These are phyloP conservation scores for Excoecaria cochinchinensis DNA, from an alignment of 345 rosid species.

Conservation along the genomic window DNA sequence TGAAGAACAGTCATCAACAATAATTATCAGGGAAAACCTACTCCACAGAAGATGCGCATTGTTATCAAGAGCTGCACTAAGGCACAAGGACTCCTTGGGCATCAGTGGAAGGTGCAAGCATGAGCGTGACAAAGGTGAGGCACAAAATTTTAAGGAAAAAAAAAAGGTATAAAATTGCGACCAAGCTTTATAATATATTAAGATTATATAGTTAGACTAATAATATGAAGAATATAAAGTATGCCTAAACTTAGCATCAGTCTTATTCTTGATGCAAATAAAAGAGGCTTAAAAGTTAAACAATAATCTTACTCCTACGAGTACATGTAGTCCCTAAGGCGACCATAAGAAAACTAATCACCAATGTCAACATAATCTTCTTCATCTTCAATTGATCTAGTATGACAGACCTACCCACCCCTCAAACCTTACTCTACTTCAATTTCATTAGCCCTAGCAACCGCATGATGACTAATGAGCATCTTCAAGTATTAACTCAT, in stretches of 20 bases:
- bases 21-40: background rate
- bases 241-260: background rate
- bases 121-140: too few relatives aligned
- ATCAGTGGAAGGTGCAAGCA: too few relatives aligned
- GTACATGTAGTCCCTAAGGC: background rate
- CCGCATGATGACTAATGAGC: background rate
- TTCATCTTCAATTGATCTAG: background rate
- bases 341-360: background rate
- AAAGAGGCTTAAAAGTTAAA: background rate
- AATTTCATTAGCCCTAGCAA: background rate
- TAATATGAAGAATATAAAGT: too few relatives aligned
- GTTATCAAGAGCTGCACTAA: too few relatives aligned
- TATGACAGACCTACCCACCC: too few relatives aligned
- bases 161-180: too few relatives aligned
- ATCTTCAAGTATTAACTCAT: background rate
- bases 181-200: too few relatives aligned
- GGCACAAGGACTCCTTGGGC: too few relatives aligned
- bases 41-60: background rate
- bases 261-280: background rate
- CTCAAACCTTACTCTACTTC: background rate
- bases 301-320: background rate
- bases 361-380: background rate
- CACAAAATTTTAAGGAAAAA: too few relatives aligned
- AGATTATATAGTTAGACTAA: too few relatives aligned
- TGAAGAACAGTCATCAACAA: background rate